Evolutionary conservation across 345 rosid genomes (phyloP), one percentile per base, ranked within the genome.

Genomic region (Dipteronia dyeriana): DNA sequence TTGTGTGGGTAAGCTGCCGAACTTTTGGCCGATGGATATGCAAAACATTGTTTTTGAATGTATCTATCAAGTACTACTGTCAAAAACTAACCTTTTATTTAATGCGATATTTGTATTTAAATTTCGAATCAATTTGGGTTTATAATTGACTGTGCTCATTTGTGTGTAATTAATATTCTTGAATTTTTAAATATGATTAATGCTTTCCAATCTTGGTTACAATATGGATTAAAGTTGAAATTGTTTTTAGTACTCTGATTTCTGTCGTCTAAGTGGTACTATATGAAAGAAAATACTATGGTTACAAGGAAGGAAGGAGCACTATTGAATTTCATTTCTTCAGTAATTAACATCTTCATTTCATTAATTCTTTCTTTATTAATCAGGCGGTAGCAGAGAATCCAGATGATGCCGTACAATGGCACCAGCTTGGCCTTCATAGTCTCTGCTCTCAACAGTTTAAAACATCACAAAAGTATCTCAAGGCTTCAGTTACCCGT

Each of bases 361-460:
- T 75, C 16, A 60, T 51, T 51, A 14, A 16, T 80, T 53, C 19
- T 65, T 66, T 80, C 69, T 56, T n/a, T 75, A 19, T 80, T 68
- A 79, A 77, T 68, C 73, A 90, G 94, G 90, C 94, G 73, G 75
- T 87, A 60, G 88, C 84, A 9, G 99, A 95, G 87, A 98, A 95
- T 71, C 98, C 98, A 45, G 94, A 93, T 79, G 94, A 94, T 76
- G 95, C 90, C 12, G 86, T 88, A 38, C 92, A 86, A 67, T 95
- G 98, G 99, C 89, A 94, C 87, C 99, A 96, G 85, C 94, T 96
- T 47, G 99, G 99, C 80, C 91, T 96, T 76, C 98, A 94, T 77
- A 79, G 84, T 84, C 97, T 96, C 59, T 88, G 93, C 80, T 85
- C 94, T 38, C 88, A 81, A 79, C 89, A 91, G 60, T 96, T 91